Evolutionary conservation across 2,329 filamentous ascomycete species (phyloP).

Genomic region (Tolypocladium tundrense): DNA sequence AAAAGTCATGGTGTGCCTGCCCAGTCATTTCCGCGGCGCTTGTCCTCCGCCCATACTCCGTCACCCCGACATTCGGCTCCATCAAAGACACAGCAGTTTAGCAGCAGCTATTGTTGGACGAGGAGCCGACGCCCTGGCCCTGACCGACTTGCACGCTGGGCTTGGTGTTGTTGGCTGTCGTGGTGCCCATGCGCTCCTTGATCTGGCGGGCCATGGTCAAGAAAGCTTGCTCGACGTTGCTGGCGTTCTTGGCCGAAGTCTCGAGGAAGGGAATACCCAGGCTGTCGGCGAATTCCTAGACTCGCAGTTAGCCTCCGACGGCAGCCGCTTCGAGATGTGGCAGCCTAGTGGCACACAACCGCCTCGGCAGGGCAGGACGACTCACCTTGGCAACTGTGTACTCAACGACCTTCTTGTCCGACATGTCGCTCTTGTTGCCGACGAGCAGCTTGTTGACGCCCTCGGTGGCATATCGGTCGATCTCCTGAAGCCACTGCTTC

Average conservation of each 20-base stretch:
- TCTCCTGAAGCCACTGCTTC: slow-evolving; percentile 99
- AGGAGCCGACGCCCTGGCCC: slow-evolving; percentile 86
- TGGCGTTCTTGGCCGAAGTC: slow-evolving; percentile 98
- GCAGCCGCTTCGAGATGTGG: neutral
- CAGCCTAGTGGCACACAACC: neutral
- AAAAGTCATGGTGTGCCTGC: slow-evolving; percentile 10
- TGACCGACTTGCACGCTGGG: slow-evolving; percentile 92
- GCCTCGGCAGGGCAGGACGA: neutral
- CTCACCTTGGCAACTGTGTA: slow-evolving; percentile 98
- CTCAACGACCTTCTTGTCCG: slow-evolving; percentile 99
- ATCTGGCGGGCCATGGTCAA: slow-evolving; percentile 99
- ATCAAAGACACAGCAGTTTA: slow-evolving; percentile 39
- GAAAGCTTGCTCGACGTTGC: slow-evolving; percentile 99
- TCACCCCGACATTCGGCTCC: neutral
- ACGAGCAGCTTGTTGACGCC: slow-evolving; percentile 99
- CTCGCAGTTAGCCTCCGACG: slow-evolving; percentile 9
- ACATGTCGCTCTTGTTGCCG: slow-evolving; percentile 99
- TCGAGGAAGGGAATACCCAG: slow-evolving; percentile 98
- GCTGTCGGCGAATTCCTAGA: slow-evolving; percentile 94
- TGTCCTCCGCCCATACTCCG: slow-evolving; percentile 9
- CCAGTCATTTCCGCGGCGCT: slow-evolving; percentile 18
- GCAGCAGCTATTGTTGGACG: slow-evolving; percentile 81
- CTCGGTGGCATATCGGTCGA: slow-evolving; percentile 97
- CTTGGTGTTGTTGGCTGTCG: slow-evolving; percentile 93
- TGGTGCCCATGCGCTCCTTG: slow-evolving; percentile 99